A percentile compares a stretch with the other conserved stretches of the same genome.
Conservation (phyloP, 192 early-diverging fungal genomes). For the Coemansia sp. region DNA sequence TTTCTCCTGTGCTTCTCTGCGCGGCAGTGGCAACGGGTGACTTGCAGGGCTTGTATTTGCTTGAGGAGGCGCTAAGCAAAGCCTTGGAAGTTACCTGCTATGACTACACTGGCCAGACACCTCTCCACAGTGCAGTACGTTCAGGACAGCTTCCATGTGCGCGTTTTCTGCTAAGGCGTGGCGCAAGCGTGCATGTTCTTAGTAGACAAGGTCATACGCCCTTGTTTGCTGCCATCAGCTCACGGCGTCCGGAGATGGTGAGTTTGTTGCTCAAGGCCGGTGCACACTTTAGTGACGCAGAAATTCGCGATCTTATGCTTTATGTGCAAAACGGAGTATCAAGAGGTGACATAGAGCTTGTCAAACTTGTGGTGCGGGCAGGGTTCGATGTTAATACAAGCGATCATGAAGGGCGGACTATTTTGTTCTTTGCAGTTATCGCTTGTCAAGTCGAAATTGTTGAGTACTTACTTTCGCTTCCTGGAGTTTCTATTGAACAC, state of each 20-base stretch:
- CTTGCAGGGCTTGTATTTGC: slow-evolving; percentile 68
- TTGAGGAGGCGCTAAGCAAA: slow-evolving; percentile 61
- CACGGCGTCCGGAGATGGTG: slow-evolving; percentile 63
- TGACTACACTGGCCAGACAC: slow-evolving; percentile 80
- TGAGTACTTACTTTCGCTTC: slow-evolving; percentile 36
- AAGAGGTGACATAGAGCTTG: slow-evolving; percentile 51
- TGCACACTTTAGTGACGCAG: slow-evolving; percentile 85
- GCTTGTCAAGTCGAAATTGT: slow-evolving; percentile 52
- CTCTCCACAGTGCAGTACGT: slow-evolving; percentile 83
- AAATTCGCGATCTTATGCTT: slow-evolving; percentile 65
- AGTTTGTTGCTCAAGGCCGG: slow-evolving; percentile 72
- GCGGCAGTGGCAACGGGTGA: slow-evolving; percentile 84
- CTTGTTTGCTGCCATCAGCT: slow-evolving; percentile 75
- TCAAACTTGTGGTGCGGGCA: slow-evolving; percentile 47
- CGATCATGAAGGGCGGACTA: slow-evolving; percentile 49
- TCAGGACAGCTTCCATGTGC: slow-evolving; percentile 73
- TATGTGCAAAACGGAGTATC: slow-evolving; percentile 54
- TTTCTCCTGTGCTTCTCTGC: slow-evolving; percentile 83
- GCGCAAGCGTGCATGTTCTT: slow-evolving; percentile 86
- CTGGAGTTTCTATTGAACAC: slow-evolving; percentile 25
- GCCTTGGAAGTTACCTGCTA: slow-evolving; percentile 65
- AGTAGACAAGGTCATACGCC: slow-evolving; percentile 89
- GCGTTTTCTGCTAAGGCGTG: slow-evolving; percentile 73
- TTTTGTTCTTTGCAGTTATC: slow-evolving; percentile 49
- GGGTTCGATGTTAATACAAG: slow-evolving; percentile 37